phyloP scores from a whole-genome alignment of 768 basidiomycete genomes.

The Kwoniella pini region DNA sequence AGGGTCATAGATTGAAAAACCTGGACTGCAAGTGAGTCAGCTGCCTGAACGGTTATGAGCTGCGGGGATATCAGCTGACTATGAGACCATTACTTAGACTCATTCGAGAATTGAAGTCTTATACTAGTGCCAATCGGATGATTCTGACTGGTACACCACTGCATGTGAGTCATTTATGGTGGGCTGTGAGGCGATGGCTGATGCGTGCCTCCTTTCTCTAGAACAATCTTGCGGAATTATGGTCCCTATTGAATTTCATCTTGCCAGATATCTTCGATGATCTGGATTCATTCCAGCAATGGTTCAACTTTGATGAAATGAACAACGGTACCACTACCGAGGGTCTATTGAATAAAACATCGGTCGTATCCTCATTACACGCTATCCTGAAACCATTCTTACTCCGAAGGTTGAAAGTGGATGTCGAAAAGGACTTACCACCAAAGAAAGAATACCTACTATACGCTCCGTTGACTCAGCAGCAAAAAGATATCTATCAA shows the following conservation, averaged over 20 bases:
- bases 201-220: no score
- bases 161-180: conserved; percentile 74
- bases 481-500: conserved; percentile 83
- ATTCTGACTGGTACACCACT: conserved; percentile 95
- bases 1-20: conserved; percentile 88
- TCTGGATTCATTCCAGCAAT: conserved; percentile 83
- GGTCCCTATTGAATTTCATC: conserved; percentile 94
- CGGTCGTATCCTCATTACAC: conserved; percentile 77
- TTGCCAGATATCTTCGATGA: conserved; percentile 91
- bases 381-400: conserved; percentile 94
- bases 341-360: conserved; percentile 53
- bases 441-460: conserved; percentile 86
- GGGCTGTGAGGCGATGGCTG: no score
- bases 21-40: conserved; percentile 69
- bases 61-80: not conserved
- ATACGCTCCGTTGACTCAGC: conserved; percentile 80
- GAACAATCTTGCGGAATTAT: conserved; percentile 94
- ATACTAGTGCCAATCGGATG: conserved; percentile 79
- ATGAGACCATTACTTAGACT: conserved; percentile 55
- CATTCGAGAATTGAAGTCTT: conserved; percentile 85
- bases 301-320: conserved; percentile 58
- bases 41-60: conserved; percentile 12
- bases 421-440: conserved; percentile 85
- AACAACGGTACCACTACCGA: conserved; percentile 22
- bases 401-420: conserved; percentile 83